phyloP scores from a whole-genome alignment of 176 grass and related monocot genomes.

The Puya raimondii region DNA sequence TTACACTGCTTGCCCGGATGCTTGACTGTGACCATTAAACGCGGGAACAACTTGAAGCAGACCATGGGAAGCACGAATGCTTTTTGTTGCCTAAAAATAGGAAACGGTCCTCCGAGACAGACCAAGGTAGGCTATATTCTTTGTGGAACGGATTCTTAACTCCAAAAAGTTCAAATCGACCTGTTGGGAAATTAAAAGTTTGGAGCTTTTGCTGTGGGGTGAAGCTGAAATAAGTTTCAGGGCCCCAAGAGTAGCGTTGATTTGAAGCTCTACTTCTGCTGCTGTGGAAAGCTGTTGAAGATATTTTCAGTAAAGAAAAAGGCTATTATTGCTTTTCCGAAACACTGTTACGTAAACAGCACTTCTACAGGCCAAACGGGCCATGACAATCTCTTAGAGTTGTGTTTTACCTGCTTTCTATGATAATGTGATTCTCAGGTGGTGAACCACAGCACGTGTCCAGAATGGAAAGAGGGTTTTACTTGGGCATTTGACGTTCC shows the following conservation, averaged over 20 bases:
- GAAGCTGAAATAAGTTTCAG: not conserved
- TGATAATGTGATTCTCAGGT: conserved; percentile 46
- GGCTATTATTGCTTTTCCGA: too few species aligned
- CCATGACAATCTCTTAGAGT: not conserved
- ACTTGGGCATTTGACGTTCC: conserved; percentile 93
- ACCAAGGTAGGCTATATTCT: conserved; percentile 45
- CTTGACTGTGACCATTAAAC: conserved; percentile 79
- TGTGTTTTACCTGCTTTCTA: not conserved
- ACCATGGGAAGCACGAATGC: conserved; percentile 92
- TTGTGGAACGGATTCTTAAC: not conserved
- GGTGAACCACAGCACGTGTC: conserved; percentile 63
- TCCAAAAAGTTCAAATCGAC: too few species aligned
- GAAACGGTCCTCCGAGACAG: conserved; percentile 86
- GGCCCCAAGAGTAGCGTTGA: too few species aligned
- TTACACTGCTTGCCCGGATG: conserved; percentile 89
- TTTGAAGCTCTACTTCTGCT: too few species aligned
- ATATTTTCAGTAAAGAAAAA: too few species aligned
- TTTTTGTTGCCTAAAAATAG: conserved; percentile 94
- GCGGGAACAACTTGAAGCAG: conserved; percentile 94
- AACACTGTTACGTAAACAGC: too few species aligned
- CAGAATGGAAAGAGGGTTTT: conserved; percentile 94
- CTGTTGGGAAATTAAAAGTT: not conserved
- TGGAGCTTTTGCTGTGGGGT: not conserved
- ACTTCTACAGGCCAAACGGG: too few species aligned
- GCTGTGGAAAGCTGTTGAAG: too few species aligned